Percentiles rank a stretch among this genome's conserved stretches.
Evolutionary conservation across 345 rosid genomes (phyloP).

Genomic region (Brassica incana): DNA sequence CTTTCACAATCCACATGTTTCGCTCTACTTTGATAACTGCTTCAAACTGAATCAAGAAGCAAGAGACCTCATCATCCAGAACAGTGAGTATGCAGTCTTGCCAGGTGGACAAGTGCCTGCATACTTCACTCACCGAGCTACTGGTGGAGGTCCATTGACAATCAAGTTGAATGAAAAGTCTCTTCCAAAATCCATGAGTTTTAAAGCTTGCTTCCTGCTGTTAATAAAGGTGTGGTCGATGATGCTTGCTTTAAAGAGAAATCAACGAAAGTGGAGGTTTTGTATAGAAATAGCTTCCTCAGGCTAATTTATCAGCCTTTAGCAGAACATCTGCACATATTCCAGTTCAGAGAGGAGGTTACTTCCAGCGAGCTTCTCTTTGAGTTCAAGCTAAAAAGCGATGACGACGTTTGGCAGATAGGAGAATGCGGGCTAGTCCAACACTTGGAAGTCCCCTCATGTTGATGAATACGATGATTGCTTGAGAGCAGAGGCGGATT

Average conservation of each 20-base stretch:
- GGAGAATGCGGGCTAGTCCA: not conserved
- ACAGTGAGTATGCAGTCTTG: not conserved
- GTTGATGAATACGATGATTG: not conserved
- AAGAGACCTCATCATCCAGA: not conserved
- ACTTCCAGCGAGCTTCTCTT: not conserved
- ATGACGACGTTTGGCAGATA: not conserved
- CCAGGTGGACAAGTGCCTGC: not conserved
- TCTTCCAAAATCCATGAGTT: not conserved
- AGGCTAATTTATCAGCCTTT: not conserved
- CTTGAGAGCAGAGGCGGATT: not conserved
- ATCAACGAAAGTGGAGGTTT: not conserved
- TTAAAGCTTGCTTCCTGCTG: not conserved
- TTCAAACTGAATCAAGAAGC: constrained; percentile 3
- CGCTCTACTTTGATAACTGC: not conserved
- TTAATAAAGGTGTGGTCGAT: not conserved
- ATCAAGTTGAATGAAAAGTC: not conserved
- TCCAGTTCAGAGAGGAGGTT: not conserved
- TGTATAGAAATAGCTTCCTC: not conserved
- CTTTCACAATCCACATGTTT: not conserved
- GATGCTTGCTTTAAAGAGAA: not conserved
- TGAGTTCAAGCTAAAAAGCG: not conserved
- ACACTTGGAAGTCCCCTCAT: not conserved
- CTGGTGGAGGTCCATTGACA: not conserved
- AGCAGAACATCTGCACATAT: not conserved
- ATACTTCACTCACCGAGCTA: not conserved